These are phyloP conservation scores for Colletotrichum sp. DNA, from an alignment of 2,329 filamentous ascomycete species.

Conservation along the genomic window DNA sequence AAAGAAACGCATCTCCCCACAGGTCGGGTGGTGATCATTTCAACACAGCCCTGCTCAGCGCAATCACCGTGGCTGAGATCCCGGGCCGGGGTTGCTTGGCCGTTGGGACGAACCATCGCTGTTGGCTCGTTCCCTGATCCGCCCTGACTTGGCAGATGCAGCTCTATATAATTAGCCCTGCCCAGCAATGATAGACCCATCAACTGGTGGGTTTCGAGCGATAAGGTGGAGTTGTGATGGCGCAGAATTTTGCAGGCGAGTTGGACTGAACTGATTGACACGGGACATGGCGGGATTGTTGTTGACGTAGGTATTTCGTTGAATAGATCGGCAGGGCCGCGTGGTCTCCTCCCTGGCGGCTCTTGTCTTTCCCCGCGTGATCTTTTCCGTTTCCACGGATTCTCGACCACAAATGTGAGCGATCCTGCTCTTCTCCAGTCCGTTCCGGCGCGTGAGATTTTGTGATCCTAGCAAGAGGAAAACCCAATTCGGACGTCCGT, in stretches of 20 bases:
- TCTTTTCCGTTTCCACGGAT: background rate
- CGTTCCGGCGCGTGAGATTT: background rate
- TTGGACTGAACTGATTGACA: background rate
- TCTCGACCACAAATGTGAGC: constrained; percentile 3
- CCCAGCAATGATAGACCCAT: background rate
- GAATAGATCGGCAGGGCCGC: background rate
- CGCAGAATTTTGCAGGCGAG: background rate
- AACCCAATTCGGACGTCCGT: background rate
- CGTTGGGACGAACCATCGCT: constrained; percentile 3
- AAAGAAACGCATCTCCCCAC: background rate
- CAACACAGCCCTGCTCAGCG: constrained; percentile 15
- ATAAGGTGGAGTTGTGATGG: constrained; percentile 4
- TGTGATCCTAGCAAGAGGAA: background rate
- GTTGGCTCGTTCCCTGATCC: constrained; percentile 11
- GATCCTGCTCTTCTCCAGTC: background rate
- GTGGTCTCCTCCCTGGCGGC: background rate
- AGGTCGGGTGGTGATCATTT: background rate
- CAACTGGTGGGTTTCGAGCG: background rate
- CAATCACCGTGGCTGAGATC: constrained; percentile 19
- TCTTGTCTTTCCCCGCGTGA: background rate
- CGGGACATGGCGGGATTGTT: background rate
- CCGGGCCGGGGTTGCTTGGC: constrained; percentile 6
- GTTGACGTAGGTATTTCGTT: background rate
- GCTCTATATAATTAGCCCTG: constrained; percentile 14
- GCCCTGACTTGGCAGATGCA: constrained; percentile 12